Base-by-base conservation (phyloP, 805 yeast genomes). In the Candida broadrunensis region DNA sequence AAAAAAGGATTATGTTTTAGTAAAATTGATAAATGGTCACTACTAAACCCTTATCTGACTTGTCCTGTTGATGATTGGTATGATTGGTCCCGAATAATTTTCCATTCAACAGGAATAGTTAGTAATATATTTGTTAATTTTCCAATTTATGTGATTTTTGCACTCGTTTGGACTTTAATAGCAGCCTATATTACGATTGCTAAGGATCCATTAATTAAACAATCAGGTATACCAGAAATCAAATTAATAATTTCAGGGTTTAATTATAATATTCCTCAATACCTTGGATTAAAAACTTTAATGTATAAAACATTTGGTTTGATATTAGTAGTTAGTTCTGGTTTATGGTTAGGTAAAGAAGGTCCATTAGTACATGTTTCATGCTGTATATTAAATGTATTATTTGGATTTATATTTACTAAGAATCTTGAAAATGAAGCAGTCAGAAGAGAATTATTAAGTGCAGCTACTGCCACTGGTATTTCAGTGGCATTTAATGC, bases 361-460 rank as follows among this genome's bases (percentile, higher is more conserved):
- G 96, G 95, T 1, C 96, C 96, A 0, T 58, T 88, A 40, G 90
- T 86, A 19, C 95, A 88, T 58, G 77, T 88, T 3, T 75, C 91
- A 0, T 78, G 86, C 48, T 79, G 86, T 47, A 65, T 80, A 20
- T 50, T 52, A 62, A 81, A 49, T 59, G 62, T 47, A 29, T 62
- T 41, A 40, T 29, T 29, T 15, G 32, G 32, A 29, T 29, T 29
- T 5, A 4, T 15, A 4, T 29, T 29, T 15, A 29, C 7, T 14
- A 15, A 29, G n/a, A 5, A 29, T 14, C 64, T 55, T 45, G 56
- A 52, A n/a, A 77, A 76, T 45, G 88, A 82, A 52, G 88, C 86
- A 0, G 60, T 72, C 7, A 67, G 75, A 43, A 72, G 96, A 42
- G 91, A 85, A 46, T 53, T 88, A 8, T 56, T 83, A 13, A 70